A percentile compares a stretch with the other conserved stretches of the same genome.
phyloP scores from a whole-genome alignment of 345 rosid genomes.

The Gossypium stocksii region DNA sequence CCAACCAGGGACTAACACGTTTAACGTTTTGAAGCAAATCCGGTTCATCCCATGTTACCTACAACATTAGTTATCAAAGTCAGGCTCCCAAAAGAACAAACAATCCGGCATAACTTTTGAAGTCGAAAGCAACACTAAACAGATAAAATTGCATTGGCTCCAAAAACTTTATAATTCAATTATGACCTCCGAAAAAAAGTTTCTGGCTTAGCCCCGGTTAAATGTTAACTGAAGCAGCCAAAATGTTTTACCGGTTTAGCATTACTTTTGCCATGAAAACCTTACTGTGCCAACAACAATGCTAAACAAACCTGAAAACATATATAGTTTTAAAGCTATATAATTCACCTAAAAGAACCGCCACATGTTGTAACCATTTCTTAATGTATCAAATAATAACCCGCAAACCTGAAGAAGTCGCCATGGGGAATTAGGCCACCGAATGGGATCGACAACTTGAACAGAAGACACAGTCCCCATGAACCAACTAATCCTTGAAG shows the following conservation, averaged over 20 bases:
- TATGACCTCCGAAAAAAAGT: too few species aligned
- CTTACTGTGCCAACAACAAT: too few species aligned
- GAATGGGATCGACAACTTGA: slow-evolving; percentile 76
- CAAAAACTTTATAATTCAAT: too few species aligned
- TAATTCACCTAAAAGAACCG: not conserved
- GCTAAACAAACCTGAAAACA: not conserved
- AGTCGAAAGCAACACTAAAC: too few species aligned
- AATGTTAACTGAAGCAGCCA: too few species aligned
- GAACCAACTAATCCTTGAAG: slow-evolving; percentile 92
- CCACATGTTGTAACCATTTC: too few species aligned
- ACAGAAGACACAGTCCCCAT: slow-evolving; percentile 89
- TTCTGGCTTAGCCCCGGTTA: too few species aligned
- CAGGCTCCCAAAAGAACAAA: not conserved
- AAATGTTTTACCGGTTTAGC: not conserved
- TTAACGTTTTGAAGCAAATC: slow-evolving; percentile 89
- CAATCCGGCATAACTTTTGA: not conserved
- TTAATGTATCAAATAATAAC: too few species aligned
- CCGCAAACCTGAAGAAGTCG: slow-evolving; percentile 78
- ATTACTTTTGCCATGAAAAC: not conserved
- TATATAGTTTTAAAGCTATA: not conserved
- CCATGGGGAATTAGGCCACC: slow-evolving; percentile 95
- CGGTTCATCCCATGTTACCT: slow-evolving; percentile 99
- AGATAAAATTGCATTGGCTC: too few species aligned
- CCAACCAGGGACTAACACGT: slow-evolving; percentile 89
- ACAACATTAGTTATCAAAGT: slow-evolving; percentile 10